Evolutionary conservation across 768 basidiomycete species (phyloP).

Genomic region (Boletus reticuloceps): DNA sequence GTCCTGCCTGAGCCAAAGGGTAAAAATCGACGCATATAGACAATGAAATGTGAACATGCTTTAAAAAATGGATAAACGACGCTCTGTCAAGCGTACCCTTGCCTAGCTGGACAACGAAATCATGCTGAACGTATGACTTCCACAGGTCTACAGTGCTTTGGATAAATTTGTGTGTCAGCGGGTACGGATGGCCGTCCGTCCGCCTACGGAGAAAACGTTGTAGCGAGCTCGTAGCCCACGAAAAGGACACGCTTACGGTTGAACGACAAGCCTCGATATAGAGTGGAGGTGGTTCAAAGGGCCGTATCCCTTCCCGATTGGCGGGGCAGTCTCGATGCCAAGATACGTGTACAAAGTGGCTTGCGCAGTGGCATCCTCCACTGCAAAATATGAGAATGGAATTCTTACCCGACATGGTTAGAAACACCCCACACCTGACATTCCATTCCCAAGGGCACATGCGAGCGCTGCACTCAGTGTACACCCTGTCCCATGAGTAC

Average conservation of each 20-base stretch:
- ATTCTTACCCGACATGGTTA: neutral
- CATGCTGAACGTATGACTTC: slow-evolving; percentile 78
- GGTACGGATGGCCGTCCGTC: slow-evolving; percentile 59
- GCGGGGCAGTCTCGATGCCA: slow-evolving; percentile 66
- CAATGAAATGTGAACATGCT: slow-evolving; percentile 41
- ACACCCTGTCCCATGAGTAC: slow-evolving; percentile 92
- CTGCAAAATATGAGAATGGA: slow-evolving; percentile 29
- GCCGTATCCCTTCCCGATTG: slow-evolving; percentile 74
- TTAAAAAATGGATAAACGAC: slow-evolving; percentile 83
- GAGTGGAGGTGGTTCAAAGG: slow-evolving; percentile 86
- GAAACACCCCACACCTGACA: slow-evolving; percentile 34
- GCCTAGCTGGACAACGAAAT: slow-evolving; percentile 77
- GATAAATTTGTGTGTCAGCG: slow-evolving; percentile 66
- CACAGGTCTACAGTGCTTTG: slow-evolving; percentile 52
- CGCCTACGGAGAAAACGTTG: slow-evolving; percentile 39
- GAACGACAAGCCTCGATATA: slow-evolving; percentile 45
- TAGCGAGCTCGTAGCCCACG: neutral
- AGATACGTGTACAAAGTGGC: slow-evolving; percentile 72
- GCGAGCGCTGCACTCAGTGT: slow-evolving; percentile 85
- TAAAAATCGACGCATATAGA: neutral
- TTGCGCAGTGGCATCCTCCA: slow-evolving; percentile 53
- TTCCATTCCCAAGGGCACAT: slow-evolving; percentile 54
- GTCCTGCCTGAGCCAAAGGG: slow-evolving; percentile 57
- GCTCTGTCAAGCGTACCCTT: slow-evolving; percentile 62
- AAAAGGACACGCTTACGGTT: slow-evolving; percentile 45